These are phyloP conservation scores for Thelonectria discophora DNA, from an alignment of 2,329 filamentous ascomycete species.

Conservation along the genomic window DNA sequence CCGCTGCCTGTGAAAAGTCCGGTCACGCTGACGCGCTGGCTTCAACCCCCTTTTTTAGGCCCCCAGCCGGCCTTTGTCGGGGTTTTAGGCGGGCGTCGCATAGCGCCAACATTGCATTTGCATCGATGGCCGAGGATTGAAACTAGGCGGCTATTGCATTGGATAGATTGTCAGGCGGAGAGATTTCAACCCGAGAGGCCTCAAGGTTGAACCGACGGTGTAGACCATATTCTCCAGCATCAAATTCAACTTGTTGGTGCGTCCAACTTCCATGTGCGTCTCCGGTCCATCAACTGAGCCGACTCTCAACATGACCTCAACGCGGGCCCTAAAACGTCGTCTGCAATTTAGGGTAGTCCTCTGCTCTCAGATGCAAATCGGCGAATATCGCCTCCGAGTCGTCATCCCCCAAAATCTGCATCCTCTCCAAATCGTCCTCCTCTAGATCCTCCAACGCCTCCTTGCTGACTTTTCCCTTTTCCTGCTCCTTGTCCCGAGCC, in stretches of 20 bases:
- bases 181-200: no score
- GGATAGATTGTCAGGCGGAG: no score
- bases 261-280: no score
- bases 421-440: conserved; percentile 75
- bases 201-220: no score
- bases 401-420: conserved; percentile 60
- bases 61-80: not conserved
- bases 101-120: not conserved
- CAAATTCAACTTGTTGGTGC: no score
- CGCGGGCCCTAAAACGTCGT: conserved; percentile 44
- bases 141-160: not conserved
- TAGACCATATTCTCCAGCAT: no score
- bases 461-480: conserved; percentile 56
- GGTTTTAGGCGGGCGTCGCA: not conserved
- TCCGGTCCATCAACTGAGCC: no score
- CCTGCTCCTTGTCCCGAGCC: conserved; percentile 42
- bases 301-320: no score
- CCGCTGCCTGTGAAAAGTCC: not conserved
- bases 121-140: not conserved
- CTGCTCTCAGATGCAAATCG: conserved; percentile 35
- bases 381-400: conserved; percentile 49
- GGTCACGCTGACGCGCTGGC: not conserved
- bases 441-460: conserved; percentile 80
- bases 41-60: not conserved
- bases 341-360: conserved; percentile 43